A percentile compares a stretch with the other conserved stretches of the same genome.
Evolutionary conservation across 2,329 filamentous ascomycete species (phyloP).

Genomic region (Fusarium sp.): DNA sequence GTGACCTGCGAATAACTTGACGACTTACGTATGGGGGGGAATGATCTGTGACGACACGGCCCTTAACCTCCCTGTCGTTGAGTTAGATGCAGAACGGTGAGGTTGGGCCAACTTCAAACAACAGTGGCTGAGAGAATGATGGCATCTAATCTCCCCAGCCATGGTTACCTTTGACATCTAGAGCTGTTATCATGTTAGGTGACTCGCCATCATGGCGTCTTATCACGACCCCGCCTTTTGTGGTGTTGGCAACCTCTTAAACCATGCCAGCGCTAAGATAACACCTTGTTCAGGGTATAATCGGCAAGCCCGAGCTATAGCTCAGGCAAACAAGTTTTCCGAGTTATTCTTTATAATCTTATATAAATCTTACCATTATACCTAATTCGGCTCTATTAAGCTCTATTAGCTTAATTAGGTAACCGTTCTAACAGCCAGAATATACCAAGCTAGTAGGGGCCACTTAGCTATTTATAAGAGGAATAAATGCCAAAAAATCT

Average conservation of each 20-base stretch:
- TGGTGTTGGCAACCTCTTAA: constrained; percentile 23
- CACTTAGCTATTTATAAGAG: too few relatives aligned
- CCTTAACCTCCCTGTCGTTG: constrained; percentile 1
- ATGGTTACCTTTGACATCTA: background rate
- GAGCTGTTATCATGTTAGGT: constrained; percentile 2
- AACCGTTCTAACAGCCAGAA: too few relatives aligned
- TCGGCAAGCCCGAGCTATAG: too few relatives aligned
- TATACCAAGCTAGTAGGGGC: too few relatives aligned
- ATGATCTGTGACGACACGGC: constrained; percentile 33
- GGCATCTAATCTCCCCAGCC: background rate
- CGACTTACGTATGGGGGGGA: too few relatives aligned
- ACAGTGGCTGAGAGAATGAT: constrained; percentile 2
- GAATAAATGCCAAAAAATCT: too few relatives aligned
- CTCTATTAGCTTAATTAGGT: too few relatives aligned
- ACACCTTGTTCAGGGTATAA: background rate
- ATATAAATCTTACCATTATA: too few relatives aligned
- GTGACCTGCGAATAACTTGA: too few relatives aligned
- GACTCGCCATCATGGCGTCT: constrained; percentile 21
- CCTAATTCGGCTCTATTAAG: too few relatives aligned
- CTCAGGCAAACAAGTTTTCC: too few relatives aligned
- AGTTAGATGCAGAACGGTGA: constrained; percentile 14
- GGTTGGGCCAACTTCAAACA: constrained; percentile 9
- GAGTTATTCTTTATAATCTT: too few relatives aligned
- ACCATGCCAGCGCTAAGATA: constrained; percentile 7
- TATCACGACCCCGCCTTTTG: constrained; percentile 34